Conservation (phyloP, 164 flowering plant genomes). For the Dillenia turbinata region DNA sequence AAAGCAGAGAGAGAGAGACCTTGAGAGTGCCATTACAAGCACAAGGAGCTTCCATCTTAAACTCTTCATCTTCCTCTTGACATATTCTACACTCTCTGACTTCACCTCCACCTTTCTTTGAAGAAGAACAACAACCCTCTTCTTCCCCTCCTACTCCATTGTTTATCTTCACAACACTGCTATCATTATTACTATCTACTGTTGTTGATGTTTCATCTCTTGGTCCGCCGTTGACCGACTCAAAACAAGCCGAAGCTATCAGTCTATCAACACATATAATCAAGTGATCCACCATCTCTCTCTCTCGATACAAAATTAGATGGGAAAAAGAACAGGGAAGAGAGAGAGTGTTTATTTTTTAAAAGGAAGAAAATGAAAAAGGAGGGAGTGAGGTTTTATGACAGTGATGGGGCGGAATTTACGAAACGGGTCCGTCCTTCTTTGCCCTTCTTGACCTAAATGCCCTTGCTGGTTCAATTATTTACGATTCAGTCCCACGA, state of each 20-base stretch:
- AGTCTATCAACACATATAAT: conserved; percentile 60
- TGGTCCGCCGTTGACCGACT: conserved; percentile 12
- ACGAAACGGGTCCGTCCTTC: neutral
- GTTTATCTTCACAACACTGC: conserved; percentile 2
- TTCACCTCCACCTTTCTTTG: conserved; percentile 15
- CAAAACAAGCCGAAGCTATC: conserved; percentile 48
- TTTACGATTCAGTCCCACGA: too few relatives aligned
- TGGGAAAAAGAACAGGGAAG: neutral
- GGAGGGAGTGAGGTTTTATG: too few relatives aligned
- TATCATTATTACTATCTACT: conserved; percentile 2
- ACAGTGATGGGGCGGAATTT: neutral
- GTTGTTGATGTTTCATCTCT: conserved; percentile 5
- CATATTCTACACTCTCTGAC: conserved; percentile 71
- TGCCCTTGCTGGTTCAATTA: neutral
- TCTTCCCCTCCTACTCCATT: conserved; percentile 16
- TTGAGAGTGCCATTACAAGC: conserved; percentile 74
- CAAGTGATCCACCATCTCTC: conserved; percentile 51
- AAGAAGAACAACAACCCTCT: neutral
- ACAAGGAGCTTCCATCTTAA: conserved; percentile 61
- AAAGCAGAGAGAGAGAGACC: conserved; percentile 22
- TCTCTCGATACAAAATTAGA: neutral
- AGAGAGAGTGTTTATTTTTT: neutral
- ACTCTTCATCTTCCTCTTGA: conserved; percentile 60
- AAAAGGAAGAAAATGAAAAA: neutral
- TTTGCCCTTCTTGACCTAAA: neutral